These are phyloP conservation scores for Mollisiaceae sp. DNA, from an alignment of 2,329 filamentous ascomycete genomes.

Conservation along the genomic window DNA sequence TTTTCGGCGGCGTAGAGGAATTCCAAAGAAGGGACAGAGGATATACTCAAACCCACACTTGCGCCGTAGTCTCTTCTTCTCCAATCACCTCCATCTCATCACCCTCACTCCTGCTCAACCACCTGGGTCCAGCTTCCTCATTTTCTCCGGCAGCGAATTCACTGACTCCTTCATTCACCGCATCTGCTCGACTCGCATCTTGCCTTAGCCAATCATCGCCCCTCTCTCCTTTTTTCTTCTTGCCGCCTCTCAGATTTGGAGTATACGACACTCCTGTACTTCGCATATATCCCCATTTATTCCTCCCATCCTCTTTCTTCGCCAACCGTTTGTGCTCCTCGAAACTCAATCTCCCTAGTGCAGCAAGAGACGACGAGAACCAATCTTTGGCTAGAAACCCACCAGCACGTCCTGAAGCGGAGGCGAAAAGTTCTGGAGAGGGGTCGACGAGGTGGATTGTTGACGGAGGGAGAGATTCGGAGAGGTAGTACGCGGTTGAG, in stretches of 20 bases:
- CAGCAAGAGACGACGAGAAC: constrained; percentile 53
- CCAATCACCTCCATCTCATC: constrained; percentile 66
- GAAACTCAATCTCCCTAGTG: constrained; percentile 56
- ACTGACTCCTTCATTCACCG: constrained; percentile 47
- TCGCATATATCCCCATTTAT: constrained; percentile 59
- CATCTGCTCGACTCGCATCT: constrained; percentile 66
- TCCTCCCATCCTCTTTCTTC: constrained; percentile 26
- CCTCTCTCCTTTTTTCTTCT: constrained; percentile 50
- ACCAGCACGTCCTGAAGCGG: constrained; percentile 74
- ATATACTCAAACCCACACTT: constrained; percentile 58
- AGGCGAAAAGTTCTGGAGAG: constrained; percentile 67
- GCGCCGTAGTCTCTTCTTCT: constrained; percentile 63
- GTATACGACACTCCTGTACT: constrained; percentile 64
- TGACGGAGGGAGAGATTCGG: constrained; percentile 49
- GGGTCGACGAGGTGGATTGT: constrained; percentile 64
- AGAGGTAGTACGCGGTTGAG: constrained; percentile 75
- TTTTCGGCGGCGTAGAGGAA: neutral
- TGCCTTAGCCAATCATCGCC: constrained; percentile 69
- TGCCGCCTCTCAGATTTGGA: constrained; percentile 29
- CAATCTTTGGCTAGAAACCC: constrained; percentile 78
- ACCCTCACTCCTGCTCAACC: constrained; percentile 61
- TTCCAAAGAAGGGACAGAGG: neutral
- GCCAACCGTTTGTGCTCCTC: constrained; percentile 57
- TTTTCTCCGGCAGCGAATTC: constrained; percentile 24
- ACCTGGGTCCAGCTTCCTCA: constrained; percentile 51